Percentiles rank a stretch among this genome's conserved stretches.
Conservation (phyloP, 2,329 filamentous ascomycete genomes). For the Colletotrichum magnum region DNA sequence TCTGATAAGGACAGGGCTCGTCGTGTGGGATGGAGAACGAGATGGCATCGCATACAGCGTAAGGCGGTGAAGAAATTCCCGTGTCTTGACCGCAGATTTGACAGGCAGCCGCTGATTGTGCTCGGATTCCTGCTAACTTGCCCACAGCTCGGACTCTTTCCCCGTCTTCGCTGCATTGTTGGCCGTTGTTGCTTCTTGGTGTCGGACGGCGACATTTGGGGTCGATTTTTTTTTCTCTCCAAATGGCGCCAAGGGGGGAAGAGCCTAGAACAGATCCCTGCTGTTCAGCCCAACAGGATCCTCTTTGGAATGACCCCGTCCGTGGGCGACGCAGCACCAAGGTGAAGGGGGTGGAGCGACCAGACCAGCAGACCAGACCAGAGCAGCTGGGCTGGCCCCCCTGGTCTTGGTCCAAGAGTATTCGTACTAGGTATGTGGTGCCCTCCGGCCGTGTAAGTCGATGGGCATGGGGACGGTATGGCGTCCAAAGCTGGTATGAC, state of each 20-base stretch:
- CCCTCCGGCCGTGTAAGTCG: conserved; percentile 30
- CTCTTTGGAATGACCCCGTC: conserved; percentile 33
- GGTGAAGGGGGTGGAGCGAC: not conserved
- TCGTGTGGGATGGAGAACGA: conserved; percentile 34
- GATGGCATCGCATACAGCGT: conserved; percentile 9
- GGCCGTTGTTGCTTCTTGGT: conserved; percentile 18
- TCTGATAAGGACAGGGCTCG: conserved; percentile 37
- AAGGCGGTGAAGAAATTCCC: conserved; percentile 23
- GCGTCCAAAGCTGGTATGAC: conserved; percentile 17
- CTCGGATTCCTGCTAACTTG: conserved; percentile 3
- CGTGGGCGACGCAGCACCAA: conserved; percentile 23
- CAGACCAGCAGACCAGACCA: not conserved
- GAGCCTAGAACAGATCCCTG: conserved; percentile 34
- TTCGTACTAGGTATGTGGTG: not conserved
- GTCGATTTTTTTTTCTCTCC: conserved; percentile 28
- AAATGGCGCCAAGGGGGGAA: conserved; percentile 30
- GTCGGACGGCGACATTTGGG: conserved; percentile 31
- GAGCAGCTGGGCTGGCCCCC: conserved; percentile 25
- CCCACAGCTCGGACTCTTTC: conserved; percentile 27
- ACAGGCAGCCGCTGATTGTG: conserved; percentile 8
- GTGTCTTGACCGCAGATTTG: conserved; percentile 11
- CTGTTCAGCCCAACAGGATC: conserved; percentile 41
- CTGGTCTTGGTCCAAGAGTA: conserved; percentile 8
- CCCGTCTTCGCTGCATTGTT: conserved; percentile 1
- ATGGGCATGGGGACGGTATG: conserved; percentile 7